Conservation (phyloP, 2,329 filamentous ascomycete species). For the Neonectria hederae region DNA sequence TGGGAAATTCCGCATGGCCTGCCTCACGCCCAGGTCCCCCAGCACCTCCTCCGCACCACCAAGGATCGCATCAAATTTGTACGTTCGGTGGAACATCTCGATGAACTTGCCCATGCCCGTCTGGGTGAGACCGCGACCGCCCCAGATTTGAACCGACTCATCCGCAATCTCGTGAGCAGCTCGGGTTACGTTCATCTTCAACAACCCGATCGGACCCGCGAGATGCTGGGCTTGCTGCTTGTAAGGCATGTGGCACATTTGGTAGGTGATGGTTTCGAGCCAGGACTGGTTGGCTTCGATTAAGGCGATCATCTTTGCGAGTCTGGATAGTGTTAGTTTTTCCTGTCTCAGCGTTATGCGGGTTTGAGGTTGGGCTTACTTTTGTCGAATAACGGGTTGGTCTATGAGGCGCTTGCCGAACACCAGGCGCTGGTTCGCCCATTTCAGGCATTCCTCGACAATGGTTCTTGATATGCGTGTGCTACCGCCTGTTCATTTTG, state of each 20-base stretch:
- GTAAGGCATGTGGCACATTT: constrained; percentile 89
- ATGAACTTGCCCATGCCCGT: constrained; percentile 84
- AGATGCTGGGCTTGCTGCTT: constrained; percentile 77
- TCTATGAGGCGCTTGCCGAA: constrained; percentile 85
- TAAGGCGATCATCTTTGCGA: constrained; percentile 87
- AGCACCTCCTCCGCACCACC: constrained; percentile 87
- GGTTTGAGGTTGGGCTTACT: constrained; percentile 57
- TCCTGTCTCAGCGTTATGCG: neutral
- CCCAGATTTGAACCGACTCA: constrained; percentile 86
- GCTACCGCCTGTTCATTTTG: constrained; percentile 56
- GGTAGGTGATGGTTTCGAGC: constrained; percentile 85
- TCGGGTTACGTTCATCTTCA: constrained; percentile 82
- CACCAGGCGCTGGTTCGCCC: constrained; percentile 86
- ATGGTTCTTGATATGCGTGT: constrained; percentile 73
- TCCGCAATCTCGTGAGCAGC: constrained; percentile 86
- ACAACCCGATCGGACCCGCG: constrained; percentile 81
- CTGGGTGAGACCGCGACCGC: constrained; percentile 82
- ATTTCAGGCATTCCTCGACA: constrained; percentile 87
- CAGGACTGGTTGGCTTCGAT: constrained; percentile 86
- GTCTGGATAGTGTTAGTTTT: constrained; percentile 52
- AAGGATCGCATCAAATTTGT: constrained; percentile 83
- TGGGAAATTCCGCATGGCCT: constrained; percentile 86
- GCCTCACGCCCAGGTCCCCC: constrained; percentile 81
- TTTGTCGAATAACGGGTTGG: constrained; percentile 84
- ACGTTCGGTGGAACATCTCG: constrained; percentile 85